phyloP scores from a whole-genome alignment of 116 monocot genomes.

The Phalaenopsis hybrid region DNA sequence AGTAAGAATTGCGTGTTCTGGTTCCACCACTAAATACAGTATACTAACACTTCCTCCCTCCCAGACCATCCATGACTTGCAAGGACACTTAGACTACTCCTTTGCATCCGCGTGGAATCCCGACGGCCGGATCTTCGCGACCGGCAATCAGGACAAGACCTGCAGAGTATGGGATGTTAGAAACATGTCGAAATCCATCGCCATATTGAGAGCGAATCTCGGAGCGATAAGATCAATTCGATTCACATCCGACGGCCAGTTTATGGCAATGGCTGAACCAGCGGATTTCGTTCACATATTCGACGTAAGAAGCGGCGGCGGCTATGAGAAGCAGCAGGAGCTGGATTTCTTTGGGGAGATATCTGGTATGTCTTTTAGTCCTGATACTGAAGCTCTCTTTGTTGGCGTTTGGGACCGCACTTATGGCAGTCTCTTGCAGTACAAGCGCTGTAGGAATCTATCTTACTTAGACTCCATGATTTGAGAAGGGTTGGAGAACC shows the following conservation, averaged over 20 bases:
- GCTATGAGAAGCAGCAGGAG: constrained; percentile 51
- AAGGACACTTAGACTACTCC: constrained; percentile 55
- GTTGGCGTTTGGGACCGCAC: constrained; percentile 59
- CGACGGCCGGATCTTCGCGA: constrained; percentile 36
- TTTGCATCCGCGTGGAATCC: constrained; percentile 78
- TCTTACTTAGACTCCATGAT: not conserved
- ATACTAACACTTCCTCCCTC: not conserved
- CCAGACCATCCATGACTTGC: constrained; percentile 25
- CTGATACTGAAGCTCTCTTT: constrained; percentile 50
- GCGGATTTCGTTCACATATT: constrained; percentile 67
- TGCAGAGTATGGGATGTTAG: constrained; percentile 63
- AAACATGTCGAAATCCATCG: constrained; percentile 40
- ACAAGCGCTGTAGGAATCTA: not conserved
- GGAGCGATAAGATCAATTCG: constrained; percentile 51
- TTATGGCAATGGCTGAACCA: constrained; percentile 52
- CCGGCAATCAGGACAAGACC: constrained; percentile 71
- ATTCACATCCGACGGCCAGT: constrained; percentile 45
- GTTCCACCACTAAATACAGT: no score
- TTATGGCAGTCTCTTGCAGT: constrained; percentile 50
- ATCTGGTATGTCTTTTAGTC: constrained; percentile 42
- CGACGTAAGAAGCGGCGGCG: constrained; percentile 11
- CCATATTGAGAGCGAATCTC: constrained; percentile 44
- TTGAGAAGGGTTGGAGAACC: not conserved
- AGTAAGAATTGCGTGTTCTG: no score
- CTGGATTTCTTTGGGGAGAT: constrained; percentile 67